Evolutionary conservation across 2,329 filamentous ascomycete genomes (phyloP), one percentile per base, ranked within the genome.

Genomic region (Diaporthe caulivora): DNA sequence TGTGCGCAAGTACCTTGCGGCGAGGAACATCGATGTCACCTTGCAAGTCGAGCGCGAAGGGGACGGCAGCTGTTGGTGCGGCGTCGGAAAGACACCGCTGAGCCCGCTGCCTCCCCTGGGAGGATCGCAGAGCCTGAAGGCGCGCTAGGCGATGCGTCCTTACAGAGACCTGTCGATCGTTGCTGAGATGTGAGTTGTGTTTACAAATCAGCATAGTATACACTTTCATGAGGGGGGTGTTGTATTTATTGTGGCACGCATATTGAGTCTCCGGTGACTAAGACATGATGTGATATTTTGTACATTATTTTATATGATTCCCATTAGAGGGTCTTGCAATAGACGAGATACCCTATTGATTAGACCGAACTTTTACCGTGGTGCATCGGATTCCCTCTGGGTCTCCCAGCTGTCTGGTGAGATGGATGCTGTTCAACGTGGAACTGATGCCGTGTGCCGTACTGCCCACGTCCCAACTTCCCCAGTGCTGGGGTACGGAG

Each of bases 21-120:
- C 90, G 68, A 89, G 93, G 76, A 90, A 91, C 54, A 93, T 98
- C 83, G 92, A 98, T 78, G 90, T 95, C 17, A 91, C 97, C 34
- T 89, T 98, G 7, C 96, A 98, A 82, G 93, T 97, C 1, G 96
- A 98, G 83, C 87, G 92, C 60, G 95, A 98, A 79, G 94, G 93
- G 0, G 94, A 97, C 72, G 80, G 81, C 53, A 86, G 84, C 26
- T 92, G 90, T 77, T 92, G 91, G 90, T 92, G 91, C 76, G 86
- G 86, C 10, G 83, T 84, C 74, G 84, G 81, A 21, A 80, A 84
- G 58, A 81, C 79, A 64, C 79, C 80, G 47, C 68, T 83, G 37
- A 79, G 78, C 70, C 74, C 74, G 8, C 24, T 72, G 40, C 69
- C 42, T 13, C 71, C 71, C 15, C n/a, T 58, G 10, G 64, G 58